Evolutionary conservation across 129 eudicot species (phyloP), one percentile per base, ranked within the genome.

Genomic region (Artemisia annua): DNA sequence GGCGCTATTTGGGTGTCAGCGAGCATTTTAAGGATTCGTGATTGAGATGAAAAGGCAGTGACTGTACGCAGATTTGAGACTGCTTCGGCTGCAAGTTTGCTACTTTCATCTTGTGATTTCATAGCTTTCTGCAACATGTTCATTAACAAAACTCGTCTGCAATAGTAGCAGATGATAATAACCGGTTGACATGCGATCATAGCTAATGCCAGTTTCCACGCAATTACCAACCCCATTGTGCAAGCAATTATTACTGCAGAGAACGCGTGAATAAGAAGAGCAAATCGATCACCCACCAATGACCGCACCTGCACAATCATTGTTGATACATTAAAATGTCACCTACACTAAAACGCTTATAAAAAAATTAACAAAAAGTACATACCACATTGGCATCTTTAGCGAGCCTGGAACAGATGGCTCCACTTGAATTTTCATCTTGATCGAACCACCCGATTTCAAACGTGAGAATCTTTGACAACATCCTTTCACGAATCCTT

Each of bases 361-460:
- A 28, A 62, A 15, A 13, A 11, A 30, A 26, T 28, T 5, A 12
- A 24, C 12, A 14, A 18, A 60, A 49, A 44, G 44, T 67, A 50
- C 87, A 14, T 86, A 94, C 97, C 94, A 90, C 96, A 69, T 78
- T 90, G 82, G 97, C 94, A 75, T 95, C 99, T 73, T 82, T 95
- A 66, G 99, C 82, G 10, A 88, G 91, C 66, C 97, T 67, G 9
- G 90, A 83, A 80, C 99, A 90, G 17, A 95, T 63, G 51, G 96
- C 90, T 32, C 96, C 96, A 0, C 91, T 95, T 20, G 96, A 70
- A 85, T 95, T 95, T 62, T 88, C 91, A 48, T 90, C 94, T 74
- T 81, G 81, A 72, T 95, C 97, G 58, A 84, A 95, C 99, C 97
- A 95, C 75, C 91, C 97, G 13, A 91, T 83, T 72, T 91, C 97